phyloP scores from a whole-genome alignment of 345 rosid species.

The Salix brachista region DNA sequence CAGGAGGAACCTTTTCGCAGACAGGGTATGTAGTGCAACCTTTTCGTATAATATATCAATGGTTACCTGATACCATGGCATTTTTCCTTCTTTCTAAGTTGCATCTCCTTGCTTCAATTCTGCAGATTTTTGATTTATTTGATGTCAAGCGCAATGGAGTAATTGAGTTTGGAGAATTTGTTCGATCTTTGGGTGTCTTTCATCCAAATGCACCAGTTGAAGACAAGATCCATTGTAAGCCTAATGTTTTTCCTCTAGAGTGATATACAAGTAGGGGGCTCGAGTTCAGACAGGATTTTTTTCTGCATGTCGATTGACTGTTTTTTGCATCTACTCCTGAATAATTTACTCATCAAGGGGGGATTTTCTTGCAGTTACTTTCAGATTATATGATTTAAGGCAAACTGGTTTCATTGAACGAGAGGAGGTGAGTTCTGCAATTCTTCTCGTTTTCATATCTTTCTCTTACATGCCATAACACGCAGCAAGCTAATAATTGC shows the following conservation, averaged over 20 bases:
- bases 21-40: conserved; percentile 51
- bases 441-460: not conserved
- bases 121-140: conserved; percentile 74
- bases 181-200: conserved; percentile 75
- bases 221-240: conserved; percentile 41
- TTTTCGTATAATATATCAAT: not conserved
- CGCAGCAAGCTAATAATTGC: not conserved
- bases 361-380: conserved; percentile 60
- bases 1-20: conserved; percentile 73
- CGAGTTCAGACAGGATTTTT: not conserved
- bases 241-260: not conserved
- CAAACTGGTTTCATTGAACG: conserved; percentile 82
- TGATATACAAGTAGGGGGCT: not conserved
- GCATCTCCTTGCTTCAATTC: not conserved
- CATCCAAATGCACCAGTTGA: conserved; percentile 68
- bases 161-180: conserved; percentile 85
- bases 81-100: conserved; percentile 4
- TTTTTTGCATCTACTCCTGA: not conserved
- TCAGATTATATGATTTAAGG: conserved; percentile 73
- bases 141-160: conserved; percentile 91
- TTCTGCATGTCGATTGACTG: not conserved
- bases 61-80: not conserved
- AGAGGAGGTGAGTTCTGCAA: conserved; percentile 61
- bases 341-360: not conserved
- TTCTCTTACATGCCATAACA: not conserved